phyloP scores from a whole-genome alignment of 1,284 basidiomycete species.

The Ganoderma meredithae region DNA sequence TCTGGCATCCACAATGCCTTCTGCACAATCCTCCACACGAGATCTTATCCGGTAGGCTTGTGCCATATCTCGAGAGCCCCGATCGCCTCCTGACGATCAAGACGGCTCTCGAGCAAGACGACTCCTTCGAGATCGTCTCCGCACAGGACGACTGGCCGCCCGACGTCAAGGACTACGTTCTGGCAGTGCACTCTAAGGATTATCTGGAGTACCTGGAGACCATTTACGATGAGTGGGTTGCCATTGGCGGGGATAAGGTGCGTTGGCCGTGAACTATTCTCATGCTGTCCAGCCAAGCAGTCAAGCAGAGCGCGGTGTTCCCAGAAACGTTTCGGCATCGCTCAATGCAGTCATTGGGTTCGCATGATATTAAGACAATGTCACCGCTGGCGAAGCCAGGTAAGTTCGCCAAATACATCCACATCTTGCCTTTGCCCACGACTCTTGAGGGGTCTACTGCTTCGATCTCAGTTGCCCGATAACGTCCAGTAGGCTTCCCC shows the following conservation, averaged over 20 bases:
- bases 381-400: conserved; percentile 43
- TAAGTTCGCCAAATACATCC: conserved; percentile 18
- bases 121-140: conserved; percentile 33
- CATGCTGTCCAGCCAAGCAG: not conserved
- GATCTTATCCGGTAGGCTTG: conserved; percentile 41
- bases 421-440: not conserved
- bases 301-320: conserved; percentile 39
- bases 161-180: conserved; percentile 23
- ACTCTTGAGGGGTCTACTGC: conserved; percentile 42
- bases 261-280: not conserved
- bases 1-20: conserved; percentile 33
- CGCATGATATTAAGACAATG: conserved; percentile 15
- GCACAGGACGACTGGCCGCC: conserved; percentile 27
- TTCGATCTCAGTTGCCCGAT: conserved; percentile 48
- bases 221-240: conserved; percentile 43
- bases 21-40: conserved; percentile 45
- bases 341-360: conserved; percentile 25
- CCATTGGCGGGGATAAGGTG: conserved; percentile 44
- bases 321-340: conserved; percentile 45
- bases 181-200: conserved; percentile 37
- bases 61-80: conserved; percentile 45
- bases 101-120: conserved; percentile 33
- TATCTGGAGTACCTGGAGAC: conserved; percentile 42
- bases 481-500: conserved; percentile 36
- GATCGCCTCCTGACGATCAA: conserved; percentile 39